phyloP scores from a whole-genome alignment of 129 eudicot genomes.

The Saussurea involucrata region DNA sequence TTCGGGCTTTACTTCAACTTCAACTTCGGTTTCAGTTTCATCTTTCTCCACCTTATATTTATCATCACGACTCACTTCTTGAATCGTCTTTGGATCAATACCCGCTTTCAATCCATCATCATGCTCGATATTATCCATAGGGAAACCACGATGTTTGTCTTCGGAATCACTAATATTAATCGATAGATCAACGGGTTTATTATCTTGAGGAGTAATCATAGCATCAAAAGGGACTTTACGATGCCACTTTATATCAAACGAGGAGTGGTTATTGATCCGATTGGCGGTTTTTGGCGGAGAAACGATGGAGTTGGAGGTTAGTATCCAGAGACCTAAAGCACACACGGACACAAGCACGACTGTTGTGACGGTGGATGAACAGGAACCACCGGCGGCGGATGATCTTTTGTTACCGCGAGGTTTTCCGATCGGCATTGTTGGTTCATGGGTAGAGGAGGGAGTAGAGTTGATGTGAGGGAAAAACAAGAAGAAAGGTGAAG shows the following conservation, averaged over 20 bases:
- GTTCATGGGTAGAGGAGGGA: not conserved
- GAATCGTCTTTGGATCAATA: not conserved
- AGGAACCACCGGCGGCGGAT: conserved; percentile 31
- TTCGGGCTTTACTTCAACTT: conserved; percentile 4
- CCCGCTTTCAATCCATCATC: conserved; percentile 5
- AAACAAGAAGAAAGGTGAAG: conserved; percentile 14
- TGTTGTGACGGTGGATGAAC: conserved; percentile 47
- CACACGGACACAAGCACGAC: conserved; percentile 42
- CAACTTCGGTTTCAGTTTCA: not conserved
- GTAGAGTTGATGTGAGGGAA: conserved; percentile 7
- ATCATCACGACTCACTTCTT: not conserved
- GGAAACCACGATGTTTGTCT: conserved; percentile 42
- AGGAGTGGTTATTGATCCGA: conserved; percentile 1
- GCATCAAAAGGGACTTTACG: conserved; percentile 23
- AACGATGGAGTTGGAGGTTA: conserved; percentile 37
- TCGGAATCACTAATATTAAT: conserved; percentile 15
- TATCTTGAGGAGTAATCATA: not conserved
- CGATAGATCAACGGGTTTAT: not conserved
- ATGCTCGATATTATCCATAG: conserved; percentile 37
- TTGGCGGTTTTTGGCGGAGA: conserved; percentile 27
- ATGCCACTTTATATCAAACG: not conserved
- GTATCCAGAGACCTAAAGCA: conserved; percentile 54
- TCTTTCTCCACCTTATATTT: conserved; percentile 15
- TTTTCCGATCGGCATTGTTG: conserved; percentile 50
- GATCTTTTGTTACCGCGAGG: conserved; percentile 46